Evolutionary conservation across 768 basidiomycete genomes (phyloP).

Genomic region (Lactarius akahatsu): DNA sequence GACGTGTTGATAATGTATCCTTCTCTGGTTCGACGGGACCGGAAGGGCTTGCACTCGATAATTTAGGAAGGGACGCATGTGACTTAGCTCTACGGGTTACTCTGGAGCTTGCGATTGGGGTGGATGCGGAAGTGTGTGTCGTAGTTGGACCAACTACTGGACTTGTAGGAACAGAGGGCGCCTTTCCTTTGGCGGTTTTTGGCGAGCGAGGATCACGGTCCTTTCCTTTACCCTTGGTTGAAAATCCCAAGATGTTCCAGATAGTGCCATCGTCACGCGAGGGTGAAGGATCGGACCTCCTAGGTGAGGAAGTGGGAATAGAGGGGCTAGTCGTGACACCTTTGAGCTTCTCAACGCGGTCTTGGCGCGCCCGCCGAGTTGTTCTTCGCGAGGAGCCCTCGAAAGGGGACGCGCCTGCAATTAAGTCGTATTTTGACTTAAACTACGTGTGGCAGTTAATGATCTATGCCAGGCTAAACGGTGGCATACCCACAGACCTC

Average conservation of each 20-base stretch:
- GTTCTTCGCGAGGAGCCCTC: slow-evolving; percentile 51
- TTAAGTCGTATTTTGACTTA: slow-evolving; percentile 60
- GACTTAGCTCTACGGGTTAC: slow-evolving; percentile 13
- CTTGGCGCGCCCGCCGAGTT: slow-evolving; percentile 60
- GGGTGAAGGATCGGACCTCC: slow-evolving; percentile 21
- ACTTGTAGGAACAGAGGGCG: background rate
- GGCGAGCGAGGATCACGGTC: slow-evolving; percentile 24
- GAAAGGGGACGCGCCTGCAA: slow-evolving; percentile 45
- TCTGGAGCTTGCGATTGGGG: slow-evolving; percentile 5
- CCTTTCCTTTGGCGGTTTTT: slow-evolving; percentile 22
- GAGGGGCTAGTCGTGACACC: slow-evolving; percentile 33
- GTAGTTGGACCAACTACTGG: background rate
- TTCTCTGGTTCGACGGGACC: slow-evolving; percentile 16
- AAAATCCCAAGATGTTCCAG: slow-evolving; percentile 36
- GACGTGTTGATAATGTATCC: slow-evolving; percentile 1
- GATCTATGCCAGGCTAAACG: background rate
- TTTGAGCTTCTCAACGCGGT: slow-evolving; percentile 48
- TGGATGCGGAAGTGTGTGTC: slow-evolving; percentile 2
- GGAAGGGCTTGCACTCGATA: slow-evolving; percentile 5
- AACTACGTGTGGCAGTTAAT: slow-evolving; percentile 42
- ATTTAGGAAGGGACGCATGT: slow-evolving; percentile 7
- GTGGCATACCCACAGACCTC: slow-evolving; percentile 48
- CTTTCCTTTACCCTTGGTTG: slow-evolving; percentile 37
- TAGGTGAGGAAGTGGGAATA: slow-evolving; percentile 23
- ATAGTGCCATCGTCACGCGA: slow-evolving; percentile 32